A percentile compares a stretch with the other conserved stretches of the same genome.
phyloP scores from a whole-genome alignment of 2,329 filamentous ascomycete genomes.

The Fusarium sp. region DNA sequence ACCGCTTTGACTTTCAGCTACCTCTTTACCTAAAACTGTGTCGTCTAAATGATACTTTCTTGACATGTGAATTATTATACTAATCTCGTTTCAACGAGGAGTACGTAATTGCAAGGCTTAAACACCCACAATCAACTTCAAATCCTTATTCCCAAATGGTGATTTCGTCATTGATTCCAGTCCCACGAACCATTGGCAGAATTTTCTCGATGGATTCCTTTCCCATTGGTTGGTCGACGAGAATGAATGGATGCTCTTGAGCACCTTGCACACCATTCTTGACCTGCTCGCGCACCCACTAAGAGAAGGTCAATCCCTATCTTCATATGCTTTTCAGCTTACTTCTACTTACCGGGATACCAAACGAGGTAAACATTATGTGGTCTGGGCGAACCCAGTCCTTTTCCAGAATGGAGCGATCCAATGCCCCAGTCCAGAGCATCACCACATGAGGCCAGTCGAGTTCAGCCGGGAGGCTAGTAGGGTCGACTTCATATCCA shows the following conservation, averaged over 20 bases:
- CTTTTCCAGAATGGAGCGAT: background rate
- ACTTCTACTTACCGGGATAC: background rate
- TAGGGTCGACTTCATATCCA: background rate
- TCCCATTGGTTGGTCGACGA: background rate
- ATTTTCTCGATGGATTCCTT: background rate
- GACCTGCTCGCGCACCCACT: background rate
- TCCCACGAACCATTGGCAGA: background rate
- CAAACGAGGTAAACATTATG: background rate
- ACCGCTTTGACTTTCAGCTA: background rate
- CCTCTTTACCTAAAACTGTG: background rate
- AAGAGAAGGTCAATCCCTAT: background rate
- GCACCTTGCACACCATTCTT: background rate
- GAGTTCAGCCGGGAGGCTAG: background rate
- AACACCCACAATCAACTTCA: background rate
- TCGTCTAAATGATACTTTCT: background rate
- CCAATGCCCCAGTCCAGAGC: background rate
- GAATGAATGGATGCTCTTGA: background rate
- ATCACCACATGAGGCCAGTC: conserved; percentile 3
- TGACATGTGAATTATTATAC: background rate
- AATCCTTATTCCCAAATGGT: background rate
- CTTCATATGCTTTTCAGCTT: background rate
- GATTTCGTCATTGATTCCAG: background rate
- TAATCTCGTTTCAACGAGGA: background rate
- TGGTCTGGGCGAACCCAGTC: background rate
- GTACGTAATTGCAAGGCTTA: background rate